Conservation (phyloP, 352 stramenopile genomes). For the Elongisporangium undulatum region DNA sequence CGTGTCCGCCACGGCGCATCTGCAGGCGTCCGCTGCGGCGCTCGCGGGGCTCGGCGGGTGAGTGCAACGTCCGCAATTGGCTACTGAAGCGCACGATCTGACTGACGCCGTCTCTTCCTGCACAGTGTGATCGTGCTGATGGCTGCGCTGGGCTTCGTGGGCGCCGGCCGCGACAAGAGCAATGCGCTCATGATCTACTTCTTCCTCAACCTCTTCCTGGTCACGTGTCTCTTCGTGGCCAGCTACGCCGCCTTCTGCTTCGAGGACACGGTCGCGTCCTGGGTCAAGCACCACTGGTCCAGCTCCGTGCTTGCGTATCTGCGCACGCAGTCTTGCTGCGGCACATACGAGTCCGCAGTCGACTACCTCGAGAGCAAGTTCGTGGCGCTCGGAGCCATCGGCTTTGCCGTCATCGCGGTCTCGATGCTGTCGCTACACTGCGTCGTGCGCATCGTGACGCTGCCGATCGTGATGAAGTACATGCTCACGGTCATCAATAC, state of each 20-base stretch:
- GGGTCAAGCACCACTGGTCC: conserved; percentile 78
- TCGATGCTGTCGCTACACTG: conserved; percentile 67
- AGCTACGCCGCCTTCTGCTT: conserved; percentile 68
- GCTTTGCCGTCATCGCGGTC: conserved; percentile 36
- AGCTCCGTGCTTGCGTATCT: conserved; percentile 35
- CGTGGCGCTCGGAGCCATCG: conserved; percentile 39
- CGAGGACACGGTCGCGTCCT: conserved; percentile 54
- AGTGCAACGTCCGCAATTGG: conserved; percentile 2
- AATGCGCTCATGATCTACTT: conserved; percentile 68
- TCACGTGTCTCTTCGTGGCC: conserved; percentile 51
- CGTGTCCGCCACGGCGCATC: conserved; percentile 38
- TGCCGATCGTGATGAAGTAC: conserved; percentile 84
- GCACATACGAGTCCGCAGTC: conserved; percentile 44
- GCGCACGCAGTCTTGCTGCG: conserved; percentile 42
- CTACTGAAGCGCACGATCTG: not conserved
- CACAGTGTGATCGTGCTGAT: conserved; percentile 37
- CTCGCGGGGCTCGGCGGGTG: conserved; percentile 37
- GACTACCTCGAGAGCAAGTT: conserved; percentile 47
- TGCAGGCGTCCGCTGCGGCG: conserved; percentile 44
- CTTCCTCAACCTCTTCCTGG: conserved; percentile 67
- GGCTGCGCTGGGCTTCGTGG: conserved; percentile 55
- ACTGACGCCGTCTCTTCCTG: not conserved
- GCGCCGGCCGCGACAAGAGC: conserved; percentile 62
- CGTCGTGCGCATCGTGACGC: conserved; percentile 79
- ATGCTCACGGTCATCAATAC: conserved; percentile 75